Percentiles rank a stretch among this genome's conserved stretches.
Conservation (phyloP, 495 filamentous ascomycete species). For the Daldinia vernicosa region DNA sequence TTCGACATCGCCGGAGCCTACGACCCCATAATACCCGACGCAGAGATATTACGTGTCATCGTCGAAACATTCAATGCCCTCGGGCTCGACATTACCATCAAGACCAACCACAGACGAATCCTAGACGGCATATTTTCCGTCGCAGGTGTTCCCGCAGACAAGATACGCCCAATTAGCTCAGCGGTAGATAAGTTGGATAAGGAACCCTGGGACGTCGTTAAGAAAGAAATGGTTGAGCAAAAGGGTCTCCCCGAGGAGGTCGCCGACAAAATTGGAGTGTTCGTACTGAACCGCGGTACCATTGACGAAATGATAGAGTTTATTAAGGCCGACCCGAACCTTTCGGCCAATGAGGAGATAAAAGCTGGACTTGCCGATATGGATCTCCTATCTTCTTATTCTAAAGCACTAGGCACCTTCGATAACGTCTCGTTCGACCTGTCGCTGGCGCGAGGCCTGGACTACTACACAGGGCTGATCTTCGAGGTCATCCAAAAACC, state of each 20-base stretch:
- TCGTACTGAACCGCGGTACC: slow-evolving; percentile 71
- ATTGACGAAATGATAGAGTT: slow-evolving; percentile 65
- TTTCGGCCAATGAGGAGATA: slow-evolving; percentile 66
- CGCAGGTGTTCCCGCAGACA: slow-evolving; percentile 76
- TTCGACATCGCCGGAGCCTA: slow-evolving; percentile 82
- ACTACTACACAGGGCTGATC: slow-evolving; percentile 87
- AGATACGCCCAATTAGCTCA: slow-evolving; percentile 75
- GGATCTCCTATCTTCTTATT: slow-evolving; percentile 73
- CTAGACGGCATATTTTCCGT: slow-evolving; percentile 81
- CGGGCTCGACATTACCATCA: slow-evolving; percentile 70
- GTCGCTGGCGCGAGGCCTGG: slow-evolving; percentile 70
- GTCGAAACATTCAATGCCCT: slow-evolving; percentile 76
- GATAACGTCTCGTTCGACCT: slow-evolving; percentile 60
- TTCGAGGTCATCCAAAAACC: slow-evolving; percentile 85
- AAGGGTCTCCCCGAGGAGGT: slow-evolving; percentile 72
- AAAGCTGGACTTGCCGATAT: slow-evolving; percentile 76
- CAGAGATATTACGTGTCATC: slow-evolving; percentile 77
- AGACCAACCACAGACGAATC: slow-evolving; percentile 83
- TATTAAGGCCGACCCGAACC: slow-evolving; percentile 62
- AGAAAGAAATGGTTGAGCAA: slow-evolving; percentile 80
- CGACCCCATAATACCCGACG: slow-evolving; percentile 82
- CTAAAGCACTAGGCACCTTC: slow-evolving; percentile 72
- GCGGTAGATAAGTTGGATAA: slow-evolving; percentile 88
- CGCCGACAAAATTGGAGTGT: slow-evolving; percentile 76
- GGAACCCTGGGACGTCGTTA: slow-evolving; percentile 77